Conservation (phyloP, 306 rosid species). For the Styphnolobium japonicum region DNA sequence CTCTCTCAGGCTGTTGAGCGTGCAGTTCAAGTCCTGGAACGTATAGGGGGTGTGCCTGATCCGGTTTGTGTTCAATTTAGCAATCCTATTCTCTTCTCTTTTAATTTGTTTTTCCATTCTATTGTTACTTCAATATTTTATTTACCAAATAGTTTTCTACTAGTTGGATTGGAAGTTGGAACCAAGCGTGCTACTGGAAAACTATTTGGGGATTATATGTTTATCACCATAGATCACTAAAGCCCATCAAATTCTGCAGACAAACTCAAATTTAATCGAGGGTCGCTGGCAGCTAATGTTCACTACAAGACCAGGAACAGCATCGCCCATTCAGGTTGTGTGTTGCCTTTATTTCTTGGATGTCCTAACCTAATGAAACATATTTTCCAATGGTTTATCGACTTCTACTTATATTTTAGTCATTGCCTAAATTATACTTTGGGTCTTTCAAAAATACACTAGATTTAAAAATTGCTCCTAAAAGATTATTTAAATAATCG, state of each 20-base stretch:
- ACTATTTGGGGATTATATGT: background rate
- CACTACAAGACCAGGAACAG: conserved; percentile 92
- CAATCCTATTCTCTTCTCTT: background rate
- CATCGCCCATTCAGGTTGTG: conserved; percentile 82
- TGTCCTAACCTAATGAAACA: background rate
- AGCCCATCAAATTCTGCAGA: conserved; percentile 46
- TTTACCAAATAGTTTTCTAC: background rate
- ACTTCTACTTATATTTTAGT: background rate
- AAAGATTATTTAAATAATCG: background rate
- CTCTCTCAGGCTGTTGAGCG: conserved; percentile 61
- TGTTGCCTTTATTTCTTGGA: background rate
- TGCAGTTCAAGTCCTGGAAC: conserved; percentile 70
- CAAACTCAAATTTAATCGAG: conserved; percentile 70
- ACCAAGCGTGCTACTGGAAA: background rate
- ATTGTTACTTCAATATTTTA: background rate
- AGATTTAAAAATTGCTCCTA: background rate
- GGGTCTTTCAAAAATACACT: background rate
- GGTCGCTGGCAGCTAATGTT: conserved; percentile 93
- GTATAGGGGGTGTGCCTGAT: conserved; percentile 63
- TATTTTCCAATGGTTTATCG: background rate
- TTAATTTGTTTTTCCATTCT: background rate
- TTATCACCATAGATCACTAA: background rate
- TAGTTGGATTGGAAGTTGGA: background rate
- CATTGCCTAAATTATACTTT: background rate
- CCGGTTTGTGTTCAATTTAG: conserved; percentile 54